Percentiles rank a stretch among this genome's conserved stretches.
Conservation (phyloP, 164 flowering plant genomes). For the Umbilicus rupestris region DNA sequence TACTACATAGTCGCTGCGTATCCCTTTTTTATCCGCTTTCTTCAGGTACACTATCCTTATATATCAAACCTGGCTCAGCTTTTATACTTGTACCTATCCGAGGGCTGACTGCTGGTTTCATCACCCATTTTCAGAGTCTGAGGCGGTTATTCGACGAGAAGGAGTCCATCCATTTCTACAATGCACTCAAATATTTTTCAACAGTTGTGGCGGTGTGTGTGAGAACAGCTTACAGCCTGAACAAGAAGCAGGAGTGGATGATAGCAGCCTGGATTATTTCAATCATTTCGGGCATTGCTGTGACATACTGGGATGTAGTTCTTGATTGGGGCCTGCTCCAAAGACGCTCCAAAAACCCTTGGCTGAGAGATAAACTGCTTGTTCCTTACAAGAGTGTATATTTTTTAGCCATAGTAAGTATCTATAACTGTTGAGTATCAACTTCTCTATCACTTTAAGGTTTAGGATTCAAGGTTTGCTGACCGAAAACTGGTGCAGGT, state of each 20-base stretch:
- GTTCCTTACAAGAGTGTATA: conserved; percentile 30
- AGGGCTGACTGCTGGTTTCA: background rate
- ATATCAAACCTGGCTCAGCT: background rate
- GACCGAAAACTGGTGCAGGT: conserved; percentile 25
- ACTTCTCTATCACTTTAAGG: too few species aligned
- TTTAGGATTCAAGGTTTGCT: too few species aligned
- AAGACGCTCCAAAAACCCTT: conserved; percentile 24
- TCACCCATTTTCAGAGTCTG: conserved; percentile 20
- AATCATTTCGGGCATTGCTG: conserved; percentile 20
- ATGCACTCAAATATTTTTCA: conserved; percentile 33
- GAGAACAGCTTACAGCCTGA: conserved; percentile 25
- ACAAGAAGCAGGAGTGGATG: conserved; percentile 17
- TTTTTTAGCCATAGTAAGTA: conserved; percentile 46
- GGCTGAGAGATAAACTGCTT: conserved; percentile 49
- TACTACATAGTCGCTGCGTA: conserved; percentile 18
- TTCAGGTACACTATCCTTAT: conserved; percentile 16
- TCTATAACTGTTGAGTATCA: too few species aligned
- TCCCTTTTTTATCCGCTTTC: conserved; percentile 21
- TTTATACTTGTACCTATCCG: background rate
- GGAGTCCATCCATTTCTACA: conserved; percentile 28
- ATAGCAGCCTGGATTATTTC: conserved; percentile 25
- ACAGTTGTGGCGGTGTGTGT: conserved; percentile 33
- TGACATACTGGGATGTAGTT: conserved; percentile 47
- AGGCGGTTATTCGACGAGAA: conserved; percentile 34
- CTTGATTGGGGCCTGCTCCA: conserved; percentile 50